Conservation (phyloP, 2,329 filamentous ascomycete genomes). For the Coniosporium uncinatum region DNA sequence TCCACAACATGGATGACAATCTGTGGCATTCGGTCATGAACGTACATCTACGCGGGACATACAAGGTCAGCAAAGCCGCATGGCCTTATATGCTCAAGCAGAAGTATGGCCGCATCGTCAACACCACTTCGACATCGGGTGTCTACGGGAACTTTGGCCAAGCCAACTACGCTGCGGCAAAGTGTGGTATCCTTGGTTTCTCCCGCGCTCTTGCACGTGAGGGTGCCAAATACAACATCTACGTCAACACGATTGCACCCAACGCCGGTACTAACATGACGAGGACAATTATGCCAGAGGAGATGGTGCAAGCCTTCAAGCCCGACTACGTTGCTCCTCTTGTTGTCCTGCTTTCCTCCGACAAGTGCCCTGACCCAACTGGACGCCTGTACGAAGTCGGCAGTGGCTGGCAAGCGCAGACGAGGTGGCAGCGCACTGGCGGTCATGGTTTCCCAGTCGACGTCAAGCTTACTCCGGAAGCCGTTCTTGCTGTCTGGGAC, state of each 20-base stretch:
- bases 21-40: slow-evolving; percentile 84
- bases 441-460: slow-evolving; percentile 91
- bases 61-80: slow-evolving; percentile 89
- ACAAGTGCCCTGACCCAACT: slow-evolving; percentile 79
- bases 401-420: slow-evolving; percentile 87
- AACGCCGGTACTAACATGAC: slow-evolving; percentile 98
- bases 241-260: slow-evolving; percentile 95
- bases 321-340: slow-evolving; percentile 96
- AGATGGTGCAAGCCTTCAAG: slow-evolving; percentile 99
- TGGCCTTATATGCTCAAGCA: slow-evolving; percentile 95
- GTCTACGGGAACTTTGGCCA: slow-evolving; percentile 97
- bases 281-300: slow-evolving; percentile 87
- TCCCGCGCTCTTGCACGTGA: slow-evolving; percentile 90
- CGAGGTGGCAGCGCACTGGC: slow-evolving; percentile 89
- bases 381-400: slow-evolving; percentile 93
- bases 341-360: slow-evolving; percentile 79
- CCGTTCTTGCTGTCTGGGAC: slow-evolving; percentile 69
- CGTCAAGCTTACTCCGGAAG: slow-evolving; percentile 77
- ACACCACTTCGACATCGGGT: slow-evolving; percentile 88
- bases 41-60: slow-evolving; percentile 85
- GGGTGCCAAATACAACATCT: slow-evolving; percentile 96
- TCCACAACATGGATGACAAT: slow-evolving; percentile 88
- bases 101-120: slow-evolving; percentile 89
- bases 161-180: slow-evolving; percentile 77
- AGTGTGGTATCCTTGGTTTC: slow-evolving; percentile 82